Evolutionary conservation across 306 rosid species (phyloP), one percentile per base, ranked within the genome.

Genomic region (Vicia faba): DNA sequence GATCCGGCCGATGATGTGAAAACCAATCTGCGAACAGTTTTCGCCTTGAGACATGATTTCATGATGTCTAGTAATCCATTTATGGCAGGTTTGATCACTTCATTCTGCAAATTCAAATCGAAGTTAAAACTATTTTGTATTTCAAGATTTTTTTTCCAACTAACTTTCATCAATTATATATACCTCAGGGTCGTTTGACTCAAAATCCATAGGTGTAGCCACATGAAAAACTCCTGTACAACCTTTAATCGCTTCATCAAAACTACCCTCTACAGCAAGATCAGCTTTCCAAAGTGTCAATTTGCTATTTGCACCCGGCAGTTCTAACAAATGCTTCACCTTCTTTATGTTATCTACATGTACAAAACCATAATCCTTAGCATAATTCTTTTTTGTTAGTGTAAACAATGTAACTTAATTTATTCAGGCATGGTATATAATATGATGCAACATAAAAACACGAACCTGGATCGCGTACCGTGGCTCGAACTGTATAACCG

Each of bases 191-290:
- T 91, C 96, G 11, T 80, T 78, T 69, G 97, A 83, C 26, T 84
- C 85, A 66, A 88, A 91, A 61, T 88, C 92, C 96, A 91, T 86
- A 11, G 96, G 97, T 0, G 97, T 91, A 60, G 96, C 97, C 4
- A 88, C 92, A 45, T 88, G 97, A 77, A 91, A 88, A 46, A 88
- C 97, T 33, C 96, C 96, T 1, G 60, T 64, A 75, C 96, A 86
- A 4, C 96, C 97, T 16, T 80, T 69, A 26, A 88, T 88, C 40
- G 96, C 91, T 51, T 91, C 88, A 48, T 83, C 83, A 18, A 84
- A 91, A 81, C 96, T 91, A 43, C 97, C 96, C 45, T 83, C 91
- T 10, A 71, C 84, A 1, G 68, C 48, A 19, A 91, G 78, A 16
- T 88, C 91, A 19, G 97, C 97, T 48, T 86, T 88, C 96, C 97